Conservation (phyloP, 2,329 filamentous ascomycete genomes). For the Trichoderma breve region DNA sequence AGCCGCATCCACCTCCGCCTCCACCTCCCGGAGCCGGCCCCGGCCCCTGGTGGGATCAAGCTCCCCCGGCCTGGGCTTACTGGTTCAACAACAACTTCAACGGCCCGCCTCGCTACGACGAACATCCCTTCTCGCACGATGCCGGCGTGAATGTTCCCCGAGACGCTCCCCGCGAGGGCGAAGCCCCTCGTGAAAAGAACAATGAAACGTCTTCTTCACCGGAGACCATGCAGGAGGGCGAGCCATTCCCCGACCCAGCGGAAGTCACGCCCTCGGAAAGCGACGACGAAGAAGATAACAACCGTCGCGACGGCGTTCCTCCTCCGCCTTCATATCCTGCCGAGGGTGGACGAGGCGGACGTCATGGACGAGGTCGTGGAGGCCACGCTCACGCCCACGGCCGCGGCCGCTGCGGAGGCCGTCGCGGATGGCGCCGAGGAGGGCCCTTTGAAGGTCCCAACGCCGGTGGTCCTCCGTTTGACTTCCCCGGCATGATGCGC, state of each 20-base stretch:
- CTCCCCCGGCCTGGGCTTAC: not conserved
- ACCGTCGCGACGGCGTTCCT: conserved; percentile 23
- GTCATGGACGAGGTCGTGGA: conserved; percentile 20
- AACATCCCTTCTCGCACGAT: not conserved
- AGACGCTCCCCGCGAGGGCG: conserved; percentile 24
- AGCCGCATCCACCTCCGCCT: conserved; percentile 7
- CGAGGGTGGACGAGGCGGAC: conserved; percentile 21
- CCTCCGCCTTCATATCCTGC: conserved; percentile 25
- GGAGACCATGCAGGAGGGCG: conserved; percentile 33
- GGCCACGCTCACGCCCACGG: conserved; percentile 2
- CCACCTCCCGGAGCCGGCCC: not conserved
- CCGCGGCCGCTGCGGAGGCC: conserved; percentile 7
- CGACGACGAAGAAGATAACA: conserved; percentile 29
- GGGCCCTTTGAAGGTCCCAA: conserved; percentile 25
- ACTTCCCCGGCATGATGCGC: conserved; percentile 41
- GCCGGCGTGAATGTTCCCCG: conserved; percentile 5
- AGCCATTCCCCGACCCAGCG: conserved; percentile 33
- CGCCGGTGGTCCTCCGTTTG: conserved; percentile 35
- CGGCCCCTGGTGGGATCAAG: conserved; percentile 3
- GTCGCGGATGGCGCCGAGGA: conserved; percentile 20
- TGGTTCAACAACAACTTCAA: not conserved
- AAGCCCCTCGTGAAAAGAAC: conserved; percentile 36
- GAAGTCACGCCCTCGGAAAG: conserved; percentile 29
- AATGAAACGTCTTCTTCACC: conserved; percentile 30
- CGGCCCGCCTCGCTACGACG: not conserved